These are phyloP conservation scores for Sugiyamaella floridensis DNA, from an alignment of 805 yeast species.

Conservation along the genomic window DNA sequence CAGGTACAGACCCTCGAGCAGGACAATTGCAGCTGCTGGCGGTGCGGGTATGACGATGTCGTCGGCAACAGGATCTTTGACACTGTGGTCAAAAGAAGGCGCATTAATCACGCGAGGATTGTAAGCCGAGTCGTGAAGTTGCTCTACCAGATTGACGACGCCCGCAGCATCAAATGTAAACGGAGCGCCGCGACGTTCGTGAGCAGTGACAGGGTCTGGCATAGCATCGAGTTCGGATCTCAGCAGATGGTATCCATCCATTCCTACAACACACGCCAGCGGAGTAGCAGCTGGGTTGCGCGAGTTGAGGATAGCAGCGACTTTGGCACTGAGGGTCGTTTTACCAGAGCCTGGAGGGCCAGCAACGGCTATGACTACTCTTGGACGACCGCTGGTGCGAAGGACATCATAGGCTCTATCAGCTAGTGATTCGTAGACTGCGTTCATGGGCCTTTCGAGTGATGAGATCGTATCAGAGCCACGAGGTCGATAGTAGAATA, in stretches of 20 bases:
- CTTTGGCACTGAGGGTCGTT: slow-evolving; percentile 50
- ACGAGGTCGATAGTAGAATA: no score
- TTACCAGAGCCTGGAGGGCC: slow-evolving; percentile 89
- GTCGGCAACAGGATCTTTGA: slow-evolving; percentile 57
- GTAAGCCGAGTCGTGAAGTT: slow-evolving; percentile 22
- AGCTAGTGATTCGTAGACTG: slow-evolving; percentile 7
- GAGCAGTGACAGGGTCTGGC: slow-evolving; percentile 50
- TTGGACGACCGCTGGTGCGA: slow-evolving; percentile 9
- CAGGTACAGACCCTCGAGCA: slow-evolving; percentile 74
- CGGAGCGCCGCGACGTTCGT: slow-evolving; percentile 73
- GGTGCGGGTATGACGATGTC: slow-evolving; percentile 42
- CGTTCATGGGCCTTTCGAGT: slow-evolving; percentile 1
- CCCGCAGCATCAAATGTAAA: slow-evolving; percentile 67
- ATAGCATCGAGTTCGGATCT: slow-evolving; percentile 41
- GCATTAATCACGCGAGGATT: slow-evolving; percentile 18
- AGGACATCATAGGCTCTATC: slow-evolving; percentile 9
- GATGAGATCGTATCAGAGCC: no score
- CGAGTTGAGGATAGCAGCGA: slow-evolving; percentile 39
- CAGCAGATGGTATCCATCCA: slow-evolving; percentile 76
- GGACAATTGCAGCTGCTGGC: slow-evolving; percentile 42
- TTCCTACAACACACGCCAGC: slow-evolving; percentile 39
- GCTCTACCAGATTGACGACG: slow-evolving; percentile 32
- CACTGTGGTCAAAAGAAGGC: slow-evolving; percentile 71
- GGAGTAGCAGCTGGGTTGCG: slow-evolving; percentile 7
- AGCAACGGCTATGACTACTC: slow-evolving; percentile 53